These are phyloP conservation scores for Leptographium procerum DNA, from an alignment of 2,329 filamentous ascomycete genomes.

Conservation along the genomic window DNA sequence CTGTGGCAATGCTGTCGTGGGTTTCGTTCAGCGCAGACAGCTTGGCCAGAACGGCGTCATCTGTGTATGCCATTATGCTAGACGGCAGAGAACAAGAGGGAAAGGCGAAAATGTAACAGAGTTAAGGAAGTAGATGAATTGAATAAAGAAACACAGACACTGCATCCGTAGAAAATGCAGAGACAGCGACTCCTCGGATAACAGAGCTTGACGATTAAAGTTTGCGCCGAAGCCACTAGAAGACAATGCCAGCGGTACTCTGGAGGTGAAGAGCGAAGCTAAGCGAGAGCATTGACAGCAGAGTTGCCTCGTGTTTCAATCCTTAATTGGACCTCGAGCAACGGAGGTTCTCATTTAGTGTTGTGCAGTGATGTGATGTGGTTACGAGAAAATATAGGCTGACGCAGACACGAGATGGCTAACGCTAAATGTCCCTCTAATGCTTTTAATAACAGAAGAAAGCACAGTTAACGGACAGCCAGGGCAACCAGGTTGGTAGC, in stretches of 20 bases:
- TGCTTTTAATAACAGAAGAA: background rate
- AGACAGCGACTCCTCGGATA: too few species aligned
- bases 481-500: background rate
- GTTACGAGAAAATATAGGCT: background rate
- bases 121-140: background rate
- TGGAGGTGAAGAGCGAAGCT: background rate
- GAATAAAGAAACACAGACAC: too few species aligned
- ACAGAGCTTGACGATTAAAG: background rate
- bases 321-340: background rate
- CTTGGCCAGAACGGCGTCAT: constrained; percentile 90
- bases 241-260: background rate
- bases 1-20: constrained; percentile 91
- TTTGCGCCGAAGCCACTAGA: background rate
- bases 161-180: too few species aligned
- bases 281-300: background rate
- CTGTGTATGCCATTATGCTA: constrained; percentile 73
- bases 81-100: background rate
- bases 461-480: background rate
- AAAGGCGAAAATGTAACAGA: constrained; percentile 1
- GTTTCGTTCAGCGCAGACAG: constrained; percentile 93
- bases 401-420: background rate
- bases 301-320: background rate
- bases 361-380: background rate
- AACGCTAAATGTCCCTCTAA: background rate
- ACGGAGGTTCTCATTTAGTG: background rate